A percentile compares a stretch with the other conserved stretches of the same genome.
Evolutionary conservation across 164 flowering plant genomes (phyloP).

Genomic region (Nymphaea thermarum): DNA sequence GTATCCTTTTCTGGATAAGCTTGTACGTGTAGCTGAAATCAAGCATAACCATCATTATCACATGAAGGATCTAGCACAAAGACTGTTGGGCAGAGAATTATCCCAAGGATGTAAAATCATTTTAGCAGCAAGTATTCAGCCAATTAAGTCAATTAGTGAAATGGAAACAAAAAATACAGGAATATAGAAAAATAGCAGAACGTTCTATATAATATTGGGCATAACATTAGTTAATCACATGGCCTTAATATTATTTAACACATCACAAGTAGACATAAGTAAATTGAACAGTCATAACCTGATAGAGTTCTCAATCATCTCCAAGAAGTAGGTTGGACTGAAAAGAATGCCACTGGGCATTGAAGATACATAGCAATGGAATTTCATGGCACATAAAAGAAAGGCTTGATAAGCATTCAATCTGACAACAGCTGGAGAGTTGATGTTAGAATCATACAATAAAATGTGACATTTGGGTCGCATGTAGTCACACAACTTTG

Average conservation of each 20-base stretch:
- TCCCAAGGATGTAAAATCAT: too few species aligned
- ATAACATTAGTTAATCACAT: neutral
- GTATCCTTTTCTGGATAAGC: constrained; percentile 49
- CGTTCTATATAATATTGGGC: too few species aligned
- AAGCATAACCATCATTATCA: neutral
- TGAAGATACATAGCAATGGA: constrained; percentile 49
- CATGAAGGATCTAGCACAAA: neutral
- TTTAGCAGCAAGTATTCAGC: too few species aligned
- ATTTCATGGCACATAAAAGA: constrained; percentile 86
- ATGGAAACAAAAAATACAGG: too few species aligned
- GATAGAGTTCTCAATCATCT: constrained; percentile 31
- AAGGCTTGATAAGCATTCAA: constrained; percentile 79
- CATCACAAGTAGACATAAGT: neutral
- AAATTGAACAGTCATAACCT: constrained; percentile 31
- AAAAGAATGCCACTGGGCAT: constrained; percentile 26
- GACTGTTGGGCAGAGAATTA: too few species aligned
- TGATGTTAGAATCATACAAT: constrained; percentile 72
- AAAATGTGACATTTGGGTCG: constrained; percentile 87
- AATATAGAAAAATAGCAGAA: too few species aligned
- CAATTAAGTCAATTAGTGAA: too few species aligned
- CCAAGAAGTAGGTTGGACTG: constrained; percentile 12
- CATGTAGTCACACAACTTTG: constrained; percentile 41
- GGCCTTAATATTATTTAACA: neutral
- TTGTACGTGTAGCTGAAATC: constrained; percentile 41
- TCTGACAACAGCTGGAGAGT: constrained; percentile 58